Percentiles rank a stretch among this genome's conserved stretches.
Conservation (phyloP, 768 basidiomycete species). For the Mycena albidolilacea region DNA sequence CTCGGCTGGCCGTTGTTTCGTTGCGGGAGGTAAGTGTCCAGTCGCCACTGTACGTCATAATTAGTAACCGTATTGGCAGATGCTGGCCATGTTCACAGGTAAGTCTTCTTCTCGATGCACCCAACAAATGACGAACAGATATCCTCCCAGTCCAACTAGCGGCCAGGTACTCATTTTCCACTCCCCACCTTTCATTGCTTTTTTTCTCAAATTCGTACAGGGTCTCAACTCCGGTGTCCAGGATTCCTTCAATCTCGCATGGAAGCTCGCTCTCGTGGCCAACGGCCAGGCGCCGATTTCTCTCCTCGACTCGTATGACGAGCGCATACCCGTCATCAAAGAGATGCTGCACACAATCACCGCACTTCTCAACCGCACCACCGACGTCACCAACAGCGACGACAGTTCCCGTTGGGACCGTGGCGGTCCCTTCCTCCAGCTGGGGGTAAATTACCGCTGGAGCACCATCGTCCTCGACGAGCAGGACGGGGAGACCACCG, state of each 20-base stretch:
- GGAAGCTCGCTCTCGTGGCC: conserved; percentile 49
- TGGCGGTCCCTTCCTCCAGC: conserved; percentile 51
- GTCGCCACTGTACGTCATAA: background rate
- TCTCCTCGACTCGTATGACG: conserved; percentile 46
- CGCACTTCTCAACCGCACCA: conserved; percentile 34
- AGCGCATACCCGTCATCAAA: conserved; percentile 47
- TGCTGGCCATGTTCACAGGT: conserved; percentile 44
- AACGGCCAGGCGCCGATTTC: conserved; percentile 33
- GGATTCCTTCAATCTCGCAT: conserved; percentile 47
- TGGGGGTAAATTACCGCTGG: conserved; percentile 69
- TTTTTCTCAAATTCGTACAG: conserved; percentile 27
- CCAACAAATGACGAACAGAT: too few relatives aligned
- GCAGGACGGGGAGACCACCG: conserved; percentile 41
- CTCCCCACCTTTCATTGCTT: background rate
- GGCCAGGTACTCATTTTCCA: conserved; percentile 35
- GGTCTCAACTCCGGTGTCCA: conserved; percentile 31
- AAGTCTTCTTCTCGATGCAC: too few relatives aligned
- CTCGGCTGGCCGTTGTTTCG: conserved; percentile 53
- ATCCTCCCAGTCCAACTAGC: conserved; percentile 14
- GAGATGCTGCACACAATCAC: conserved; percentile 46
- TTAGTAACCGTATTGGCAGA: conserved; percentile 30
- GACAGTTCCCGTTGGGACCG: conserved; percentile 40
- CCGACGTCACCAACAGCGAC: background rate
- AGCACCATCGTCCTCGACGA: conserved; percentile 65
- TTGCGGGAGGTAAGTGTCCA: conserved; percentile 53